phyloP scores from a whole-genome alignment of 1,284 basidiomycete species.

The Amylostereum chailletii region DNA sequence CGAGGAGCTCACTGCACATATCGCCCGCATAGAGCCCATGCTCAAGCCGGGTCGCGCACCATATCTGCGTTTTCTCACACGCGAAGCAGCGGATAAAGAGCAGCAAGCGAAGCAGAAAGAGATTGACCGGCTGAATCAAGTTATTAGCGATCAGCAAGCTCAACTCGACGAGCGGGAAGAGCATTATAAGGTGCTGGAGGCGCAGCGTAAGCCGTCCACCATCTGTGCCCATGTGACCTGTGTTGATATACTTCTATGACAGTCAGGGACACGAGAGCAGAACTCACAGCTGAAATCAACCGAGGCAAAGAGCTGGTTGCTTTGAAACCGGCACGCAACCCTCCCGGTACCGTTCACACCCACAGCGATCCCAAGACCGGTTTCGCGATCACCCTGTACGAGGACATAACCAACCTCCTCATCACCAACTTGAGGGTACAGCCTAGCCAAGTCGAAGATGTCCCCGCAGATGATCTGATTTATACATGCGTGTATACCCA shows the following conservation, averaged over 20 bases:
- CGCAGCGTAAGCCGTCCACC: constrained; percentile 28
- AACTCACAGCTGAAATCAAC: background rate
- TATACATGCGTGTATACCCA: constrained; percentile 25
- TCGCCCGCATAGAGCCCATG: constrained; percentile 45
- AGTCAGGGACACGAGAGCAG: background rate
- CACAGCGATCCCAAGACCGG: constrained; percentile 42
- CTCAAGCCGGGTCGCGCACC: constrained; percentile 38
- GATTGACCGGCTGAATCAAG: constrained; percentile 33
- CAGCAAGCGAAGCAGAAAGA: constrained; percentile 44
- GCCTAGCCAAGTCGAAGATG: constrained; percentile 13
- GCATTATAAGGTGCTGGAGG: constrained; percentile 35
- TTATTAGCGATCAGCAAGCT: constrained; percentile 34
- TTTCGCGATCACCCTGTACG: constrained; percentile 29
- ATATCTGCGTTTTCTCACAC: constrained; percentile 56
- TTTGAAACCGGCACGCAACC: background rate
- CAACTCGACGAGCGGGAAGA: constrained; percentile 37
- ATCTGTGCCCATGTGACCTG: background rate
- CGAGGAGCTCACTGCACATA: constrained; percentile 44
- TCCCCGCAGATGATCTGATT: constrained; percentile 20
- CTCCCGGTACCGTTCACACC: constrained; percentile 20
- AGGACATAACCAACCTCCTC: constrained; percentile 31
- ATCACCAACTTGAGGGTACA: constrained; percentile 23
- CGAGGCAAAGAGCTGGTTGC: background rate
- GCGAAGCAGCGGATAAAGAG: constrained; percentile 65
- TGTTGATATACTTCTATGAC: background rate